Base-by-base conservation (phyloP, 208 protist genomes). In the Acanthamoeba comandoni region DNA sequence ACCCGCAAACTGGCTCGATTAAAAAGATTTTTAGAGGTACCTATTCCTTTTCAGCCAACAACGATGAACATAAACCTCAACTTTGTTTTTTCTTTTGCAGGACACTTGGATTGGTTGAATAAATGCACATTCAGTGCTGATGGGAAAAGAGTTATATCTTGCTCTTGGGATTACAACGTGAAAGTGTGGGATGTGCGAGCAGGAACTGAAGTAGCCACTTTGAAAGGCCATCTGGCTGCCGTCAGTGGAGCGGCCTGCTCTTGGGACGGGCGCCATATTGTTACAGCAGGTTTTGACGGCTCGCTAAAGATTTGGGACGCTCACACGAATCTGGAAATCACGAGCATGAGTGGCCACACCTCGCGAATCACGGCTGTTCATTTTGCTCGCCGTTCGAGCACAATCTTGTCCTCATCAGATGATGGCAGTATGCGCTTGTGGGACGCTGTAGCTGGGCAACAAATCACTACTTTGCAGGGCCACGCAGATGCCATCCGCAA, bases 231-330 rank as follows among this genome's bases (percentile, higher is more conserved):
- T 91, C 35, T 53, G 60, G 57, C 65, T 26, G 80, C 92, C 11
- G 92, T 93, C 24, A 92, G 26, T 57, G 64, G 57, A 17, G 92
- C 85, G 52, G 52, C 75, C 22, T 92, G 94, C 52, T 94, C 84
- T 7, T 24, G 60, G 4, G 70, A 93, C 69, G 94, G 94, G 26
- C 22, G 79, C 1, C 55, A 93, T 31, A 29, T 95, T 65, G 93
- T 92, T 9, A 91, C 94, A 9, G 13, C 51, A 8, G 92, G 75
- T 1, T 64, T 93, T 31, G 94, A 95, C 89, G 64, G 70, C 19
- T 94, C 93, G 2, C n/a, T 95, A 8, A 92, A 93, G 35, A 26
- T 95, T 11, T 95, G 94, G 94, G 89, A 95, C 35, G 52, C 91
- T 11, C 35, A 52, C 39, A 92, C 62, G 57, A 55, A 26, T 13